Conservation (phyloP, 23 red algal species). For the Cyanidioschyzon merolae region DNA sequence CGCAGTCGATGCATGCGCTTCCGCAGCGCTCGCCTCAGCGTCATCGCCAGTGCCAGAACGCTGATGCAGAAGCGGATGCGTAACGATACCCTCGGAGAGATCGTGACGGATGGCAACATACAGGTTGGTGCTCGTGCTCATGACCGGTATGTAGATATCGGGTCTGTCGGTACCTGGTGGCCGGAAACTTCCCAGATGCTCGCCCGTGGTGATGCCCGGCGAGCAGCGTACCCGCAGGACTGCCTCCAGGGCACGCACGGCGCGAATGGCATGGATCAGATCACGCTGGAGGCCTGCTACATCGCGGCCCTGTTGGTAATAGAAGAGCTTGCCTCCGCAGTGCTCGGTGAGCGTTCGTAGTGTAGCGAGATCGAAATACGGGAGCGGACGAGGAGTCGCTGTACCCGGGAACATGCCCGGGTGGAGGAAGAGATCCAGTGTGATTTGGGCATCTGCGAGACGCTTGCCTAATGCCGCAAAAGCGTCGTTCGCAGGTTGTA, state of each 20-base stretch:
- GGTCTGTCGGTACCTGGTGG: constrained; percentile 59
- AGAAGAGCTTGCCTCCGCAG: constrained; percentile 72
- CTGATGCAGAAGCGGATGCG: neutral
- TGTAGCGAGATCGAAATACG: constrained; percentile 84
- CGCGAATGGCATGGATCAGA: constrained; percentile 34
- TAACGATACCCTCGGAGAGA: constrained; percentile 27
- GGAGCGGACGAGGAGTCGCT: neutral
- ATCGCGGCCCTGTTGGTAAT: constrained; percentile 48
- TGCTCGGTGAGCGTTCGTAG: constrained; percentile 36
- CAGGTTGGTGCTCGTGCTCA: constrained; percentile 49
- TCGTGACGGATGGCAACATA: constrained; percentile 37
- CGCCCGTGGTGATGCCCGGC: constrained; percentile 39
- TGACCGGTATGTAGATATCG: constrained; percentile 66
- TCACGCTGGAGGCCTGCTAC: constrained; percentile 41
- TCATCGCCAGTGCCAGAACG: neutral
- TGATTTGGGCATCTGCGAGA: constrained; percentile 57
- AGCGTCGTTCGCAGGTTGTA: constrained; percentile 50
- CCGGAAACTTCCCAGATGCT: constrained; percentile 49
- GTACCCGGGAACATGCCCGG: constrained; percentile 14
- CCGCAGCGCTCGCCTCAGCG: neutral
- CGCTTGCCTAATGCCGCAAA: constrained; percentile 71
- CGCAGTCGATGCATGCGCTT: constrained; percentile 16
- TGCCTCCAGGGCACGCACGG: constrained; percentile 74
- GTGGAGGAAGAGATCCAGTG: constrained; percentile 72
- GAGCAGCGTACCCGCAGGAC: constrained; percentile 62